Conservation (phyloP, 371 early-diverging fungal species). For the Globomyces sp. region DNA sequence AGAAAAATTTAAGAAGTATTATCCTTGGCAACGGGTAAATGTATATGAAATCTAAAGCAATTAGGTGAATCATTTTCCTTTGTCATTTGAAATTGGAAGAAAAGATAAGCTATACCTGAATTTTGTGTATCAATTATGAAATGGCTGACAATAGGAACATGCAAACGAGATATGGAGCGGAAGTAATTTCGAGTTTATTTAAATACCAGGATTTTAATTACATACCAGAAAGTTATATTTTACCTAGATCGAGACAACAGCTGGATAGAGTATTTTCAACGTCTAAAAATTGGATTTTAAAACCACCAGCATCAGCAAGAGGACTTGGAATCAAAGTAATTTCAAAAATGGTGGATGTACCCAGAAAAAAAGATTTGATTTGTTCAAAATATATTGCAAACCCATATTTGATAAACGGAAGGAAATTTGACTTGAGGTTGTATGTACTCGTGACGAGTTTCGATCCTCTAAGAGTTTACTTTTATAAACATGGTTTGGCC, state of each 20-base stretch:
- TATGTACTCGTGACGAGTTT: conserved; percentile 47
- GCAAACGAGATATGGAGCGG: no score
- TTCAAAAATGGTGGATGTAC: conserved; percentile 28
- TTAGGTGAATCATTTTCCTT: conserved; percentile 40
- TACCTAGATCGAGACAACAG: conserved; percentile 26
- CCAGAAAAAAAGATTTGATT: conserved; percentile 32
- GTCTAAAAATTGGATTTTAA: conserved; percentile 41
- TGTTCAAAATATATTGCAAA: conserved; percentile 36
- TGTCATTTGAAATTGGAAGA: conserved; percentile 45
- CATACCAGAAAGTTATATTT: conserved; percentile 40
- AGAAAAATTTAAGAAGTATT: conserved; percentile 32
- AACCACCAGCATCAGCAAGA: conserved; percentile 47
- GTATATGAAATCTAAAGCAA: no score
- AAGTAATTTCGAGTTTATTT: no score
- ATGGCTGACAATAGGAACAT: no score
- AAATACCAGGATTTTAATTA: conserved; percentile 21
- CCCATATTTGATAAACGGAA: conserved; percentile 41
- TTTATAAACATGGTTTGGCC: conserved; percentile 39
- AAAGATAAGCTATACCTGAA: conserved; percentile 41
- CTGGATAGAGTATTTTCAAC: conserved; percentile 29
- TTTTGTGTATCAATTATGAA: neutral
- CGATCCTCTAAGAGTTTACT: conserved; percentile 44
- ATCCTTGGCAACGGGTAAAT: conserved; percentile 43
- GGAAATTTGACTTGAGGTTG: conserved; percentile 47
- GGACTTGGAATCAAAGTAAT: conserved; percentile 44